Percentiles rank a stretch among this genome's conserved stretches.
phyloP scores from a whole-genome alignment of 2,329 filamentous ascomycete species.

The Waltergamsia citrina region DNA sequence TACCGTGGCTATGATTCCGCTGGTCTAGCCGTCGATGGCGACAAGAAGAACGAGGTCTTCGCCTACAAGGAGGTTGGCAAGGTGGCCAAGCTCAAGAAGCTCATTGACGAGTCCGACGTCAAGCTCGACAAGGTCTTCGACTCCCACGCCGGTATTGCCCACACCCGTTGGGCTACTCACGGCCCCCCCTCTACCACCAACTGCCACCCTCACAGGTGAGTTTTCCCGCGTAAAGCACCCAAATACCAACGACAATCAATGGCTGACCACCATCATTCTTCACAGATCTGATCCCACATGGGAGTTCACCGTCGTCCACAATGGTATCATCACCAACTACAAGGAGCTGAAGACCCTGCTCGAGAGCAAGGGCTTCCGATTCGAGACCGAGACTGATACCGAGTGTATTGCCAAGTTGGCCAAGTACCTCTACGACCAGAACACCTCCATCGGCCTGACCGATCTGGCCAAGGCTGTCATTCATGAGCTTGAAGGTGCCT shows the following conservation, averaged over 20 bases:
- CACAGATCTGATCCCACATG: slow-evolving; percentile 81
- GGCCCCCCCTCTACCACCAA: slow-evolving; percentile 87
- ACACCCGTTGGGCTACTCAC: slow-evolving; percentile 98
- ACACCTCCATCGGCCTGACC: slow-evolving; percentile 91
- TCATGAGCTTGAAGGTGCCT: slow-evolving; percentile 95
- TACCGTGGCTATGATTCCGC: slow-evolving; percentile 99
- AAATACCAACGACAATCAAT: slow-evolving; percentile 8
- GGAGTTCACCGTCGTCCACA: slow-evolving; percentile 98
- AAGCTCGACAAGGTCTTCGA: slow-evolving; percentile 92
- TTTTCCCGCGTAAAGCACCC: not conserved
- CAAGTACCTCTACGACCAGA: slow-evolving; percentile 95
- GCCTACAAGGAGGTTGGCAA: slow-evolving; percentile 99
- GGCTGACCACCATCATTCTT: slow-evolving; percentile 8
- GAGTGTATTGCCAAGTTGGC: slow-evolving; percentile 98
- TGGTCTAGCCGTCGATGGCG: slow-evolving; percentile 88
- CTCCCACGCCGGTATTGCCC: slow-evolving; percentile 95
- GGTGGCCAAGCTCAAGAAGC: slow-evolving; percentile 89
- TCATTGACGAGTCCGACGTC: slow-evolving; percentile 75
- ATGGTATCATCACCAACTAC: slow-evolving; percentile 99
- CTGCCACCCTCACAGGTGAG: slow-evolving; percentile 96
- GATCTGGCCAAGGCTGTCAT: slow-evolving; percentile 96
- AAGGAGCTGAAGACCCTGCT: slow-evolving; percentile 96
- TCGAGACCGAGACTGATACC: slow-evolving; percentile 98
- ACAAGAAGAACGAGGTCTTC: slow-evolving; percentile 97
- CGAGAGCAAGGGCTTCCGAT: slow-evolving; percentile 89